Evolutionary conservation across 2,329 filamentous ascomycete genomes (phyloP), one percentile per base, ranked within the genome.

Genomic region (Paradendryphiella salina): DNA sequence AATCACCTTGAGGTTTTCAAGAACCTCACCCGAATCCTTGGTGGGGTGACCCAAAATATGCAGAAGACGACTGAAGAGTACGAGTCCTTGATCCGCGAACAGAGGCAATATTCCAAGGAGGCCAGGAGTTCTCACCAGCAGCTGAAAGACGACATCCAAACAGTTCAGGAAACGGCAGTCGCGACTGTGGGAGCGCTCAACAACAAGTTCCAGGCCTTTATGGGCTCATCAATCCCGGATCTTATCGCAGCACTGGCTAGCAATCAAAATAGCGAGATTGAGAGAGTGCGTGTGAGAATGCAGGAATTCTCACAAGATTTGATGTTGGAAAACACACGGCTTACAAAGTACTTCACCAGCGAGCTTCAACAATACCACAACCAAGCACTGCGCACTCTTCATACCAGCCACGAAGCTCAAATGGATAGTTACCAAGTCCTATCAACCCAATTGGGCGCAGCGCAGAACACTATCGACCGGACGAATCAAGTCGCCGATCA

Each of bases 1-100:
- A 67, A 66, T 14, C 65, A 70, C 26, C 56, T 74, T 0, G 59
- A 67, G 5, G 60, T 59, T 2, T 70, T 73, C 52, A 70, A 71
- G 37, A 68, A 69, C 32, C 42, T 73, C 20, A 66, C 66, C 0
- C 58, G 71, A 32, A 59, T 66, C 7, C 59, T 69, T 31, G 48
- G 56, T 8, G 51, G 40, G 5, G 63, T 70, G 3, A 60, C 63
- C 14, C 56, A 60, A 1, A 55, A 51, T 7, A 56, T 72, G 17
- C 54, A 60, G 6, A 52, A 60, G 3, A 61, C 61, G 1, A 56
- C 59, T 1, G 54, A 66, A 13, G 61, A 69, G 28, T 63, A 65
- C n/a, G 56, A 65, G 18, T 45, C 55, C 6, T 46, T 65, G 17
- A 41, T 69, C 20, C 51, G 46, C 0, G 59, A 69, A 14, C 66